Conservation (phyloP, 2,329 filamentous ascomycete species). For the Xylaria polymorpha region DNA sequence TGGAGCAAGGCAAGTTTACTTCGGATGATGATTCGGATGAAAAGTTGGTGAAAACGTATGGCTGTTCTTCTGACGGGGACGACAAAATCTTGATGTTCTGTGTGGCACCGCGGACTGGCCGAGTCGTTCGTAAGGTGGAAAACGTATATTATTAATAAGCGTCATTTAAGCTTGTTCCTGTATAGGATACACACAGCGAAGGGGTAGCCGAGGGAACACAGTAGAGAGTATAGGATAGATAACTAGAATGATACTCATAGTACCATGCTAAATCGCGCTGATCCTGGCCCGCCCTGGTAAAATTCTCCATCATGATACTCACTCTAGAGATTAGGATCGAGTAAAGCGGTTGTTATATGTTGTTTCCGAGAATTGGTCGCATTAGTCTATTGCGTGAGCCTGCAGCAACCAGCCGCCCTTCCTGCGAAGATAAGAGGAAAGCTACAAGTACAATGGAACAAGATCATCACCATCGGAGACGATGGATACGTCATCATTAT, state of each 20-base stretch:
- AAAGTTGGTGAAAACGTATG: too few species aligned
- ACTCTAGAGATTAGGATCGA: background rate
- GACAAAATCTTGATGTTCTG: background rate
- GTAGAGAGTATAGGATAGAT: background rate
- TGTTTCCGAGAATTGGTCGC: background rate
- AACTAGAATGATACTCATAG: background rate
- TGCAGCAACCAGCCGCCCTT: background rate
- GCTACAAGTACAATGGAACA: slow-evolving; percentile 23
- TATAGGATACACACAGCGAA: slow-evolving; percentile 16
- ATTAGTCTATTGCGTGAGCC: background rate
- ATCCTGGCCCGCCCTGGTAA: too few species aligned
- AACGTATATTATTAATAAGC: background rate
- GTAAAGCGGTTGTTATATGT: background rate
- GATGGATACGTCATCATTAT: slow-evolving; percentile 16
- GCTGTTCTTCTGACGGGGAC: too few species aligned
- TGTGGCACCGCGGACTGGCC: background rate
- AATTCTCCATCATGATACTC: background rate
- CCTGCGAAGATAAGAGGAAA: background rate
- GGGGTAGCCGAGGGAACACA: background rate
- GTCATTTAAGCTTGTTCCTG: background rate
- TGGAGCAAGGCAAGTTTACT: too few species aligned
- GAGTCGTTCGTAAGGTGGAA: background rate
- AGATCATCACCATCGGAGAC: slow-evolving; percentile 4
- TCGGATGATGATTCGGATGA: too few species aligned
- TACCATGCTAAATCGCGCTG: background rate